A percentile compares a stretch with the other conserved stretches of the same genome.
phyloP scores from a whole-genome alignment of 1,284 basidiomycete genomes.

The Filobasidium uniguttulatum region DNA sequence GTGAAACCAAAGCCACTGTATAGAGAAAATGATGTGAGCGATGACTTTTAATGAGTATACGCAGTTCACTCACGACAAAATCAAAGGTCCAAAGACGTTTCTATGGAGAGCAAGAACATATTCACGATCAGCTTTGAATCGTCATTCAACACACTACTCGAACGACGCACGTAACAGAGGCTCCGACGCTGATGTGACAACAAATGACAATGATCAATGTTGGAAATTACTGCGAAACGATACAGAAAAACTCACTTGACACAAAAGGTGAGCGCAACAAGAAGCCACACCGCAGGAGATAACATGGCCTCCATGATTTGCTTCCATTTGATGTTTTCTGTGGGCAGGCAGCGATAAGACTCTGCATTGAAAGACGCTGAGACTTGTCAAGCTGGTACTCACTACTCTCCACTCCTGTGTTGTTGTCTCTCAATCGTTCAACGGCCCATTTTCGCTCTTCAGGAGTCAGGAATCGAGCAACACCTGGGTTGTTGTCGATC shows the following conservation, averaged over 20 bases:
- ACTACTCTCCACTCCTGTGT: slow-evolving; percentile 24
- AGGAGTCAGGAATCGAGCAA: slow-evolving; percentile 26
- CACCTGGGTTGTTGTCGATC: slow-evolving; percentile 28
- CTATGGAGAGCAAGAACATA: not conserved
- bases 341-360: not conserved
- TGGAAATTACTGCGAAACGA: not conserved
- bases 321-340: slow-evolving; percentile 25
- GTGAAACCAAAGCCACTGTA: slow-evolving; percentile 19
- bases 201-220: not conserved
- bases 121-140: not conserved
- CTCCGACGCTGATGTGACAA: not conserved
- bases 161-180: not conserved
- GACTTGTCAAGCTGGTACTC: not conserved
- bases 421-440: slow-evolving; percentile 33
- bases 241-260: slow-evolving; percentile 17
- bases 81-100: slow-evolving; percentile 13
- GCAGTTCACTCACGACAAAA: slow-evolving; percentile 10
- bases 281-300: slow-evolving; percentile 23
- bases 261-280: slow-evolving; percentile 22
- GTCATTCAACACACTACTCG: not conserved
- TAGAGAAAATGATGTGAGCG: not conserved
- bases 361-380: no score
- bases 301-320: slow-evolving; percentile 27
- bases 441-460: slow-evolving; percentile 29
- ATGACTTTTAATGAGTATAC: not conserved